Evolutionary conservation across 2,329 filamentous ascomycete genomes (phyloP).

Genomic region (Colletotrichum sp.): DNA sequence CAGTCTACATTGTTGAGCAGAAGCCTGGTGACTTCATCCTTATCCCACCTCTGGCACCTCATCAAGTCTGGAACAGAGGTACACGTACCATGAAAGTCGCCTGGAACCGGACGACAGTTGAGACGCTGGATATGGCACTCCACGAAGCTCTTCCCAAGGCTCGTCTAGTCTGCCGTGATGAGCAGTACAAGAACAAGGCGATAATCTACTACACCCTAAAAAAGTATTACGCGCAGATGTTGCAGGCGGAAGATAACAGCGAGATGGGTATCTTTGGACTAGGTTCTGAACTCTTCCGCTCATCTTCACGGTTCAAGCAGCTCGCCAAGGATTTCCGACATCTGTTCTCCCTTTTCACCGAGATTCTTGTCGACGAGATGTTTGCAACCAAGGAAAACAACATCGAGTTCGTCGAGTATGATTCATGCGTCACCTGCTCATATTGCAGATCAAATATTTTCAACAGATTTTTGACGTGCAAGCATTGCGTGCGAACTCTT

Average conservation of each 20-base stretch:
- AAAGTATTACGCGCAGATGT: conserved; percentile 74
- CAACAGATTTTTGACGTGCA: conserved; percentile 94
- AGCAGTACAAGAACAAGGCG: conserved; percentile 98
- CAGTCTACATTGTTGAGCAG: conserved; percentile 92
- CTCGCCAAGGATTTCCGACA: conserved; percentile 83
- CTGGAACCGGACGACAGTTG: conserved; percentile 94
- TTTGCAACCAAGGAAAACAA: conserved; percentile 76
- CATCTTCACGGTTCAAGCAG: conserved; percentile 62
- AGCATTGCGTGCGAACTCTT: conserved; percentile 74
- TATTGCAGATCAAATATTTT: conserved; percentile 97
- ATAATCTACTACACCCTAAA: conserved; percentile 88
- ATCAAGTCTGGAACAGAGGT: conserved; percentile 98
- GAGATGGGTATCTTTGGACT: conserved; percentile 53
- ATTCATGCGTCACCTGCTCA: conserved; percentile 92
- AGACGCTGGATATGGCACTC: conserved; percentile 86
- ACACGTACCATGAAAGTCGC: conserved; percentile 97
- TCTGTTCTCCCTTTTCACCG: conserved; percentile 78
- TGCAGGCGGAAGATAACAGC: conserved; percentile 55
- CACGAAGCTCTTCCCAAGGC: conserved; percentile 88
- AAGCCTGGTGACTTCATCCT: conserved; percentile 90
- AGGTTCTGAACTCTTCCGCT: conserved; percentile 47
- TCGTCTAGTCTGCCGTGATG: conserved; percentile 90
- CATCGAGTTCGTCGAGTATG: conserved; percentile 79
- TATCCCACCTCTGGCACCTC: conserved; percentile 89
- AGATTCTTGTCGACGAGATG: conserved; percentile 84